Conservation (phyloP, 305 asterid genomes). For the Coffea humblotiana region DNA sequence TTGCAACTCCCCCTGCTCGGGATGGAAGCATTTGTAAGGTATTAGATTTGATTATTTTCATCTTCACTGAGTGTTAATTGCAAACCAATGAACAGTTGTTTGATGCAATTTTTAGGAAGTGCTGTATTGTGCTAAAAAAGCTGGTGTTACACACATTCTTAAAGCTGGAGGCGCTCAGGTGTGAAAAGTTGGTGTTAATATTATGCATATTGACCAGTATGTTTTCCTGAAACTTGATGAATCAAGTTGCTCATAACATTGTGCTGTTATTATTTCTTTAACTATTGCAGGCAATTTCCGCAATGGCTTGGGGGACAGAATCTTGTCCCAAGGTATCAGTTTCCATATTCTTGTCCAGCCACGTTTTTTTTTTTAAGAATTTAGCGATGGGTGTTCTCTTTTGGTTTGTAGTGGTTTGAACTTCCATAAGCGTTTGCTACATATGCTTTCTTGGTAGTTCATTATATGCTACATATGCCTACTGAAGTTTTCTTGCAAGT, state of each 20-base stretch:
- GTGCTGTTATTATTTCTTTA: conserved; percentile 11
- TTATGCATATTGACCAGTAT: neutral
- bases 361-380: neutral
- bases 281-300: conserved; percentile 77
- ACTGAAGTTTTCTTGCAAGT: neutral
- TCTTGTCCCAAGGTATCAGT: conserved; percentile 89
- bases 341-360: conserved; percentile 17
- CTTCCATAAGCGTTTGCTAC: neutral
- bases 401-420: neutral
- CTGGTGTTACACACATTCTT: conserved; percentile 94
- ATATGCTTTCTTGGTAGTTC: neutral
- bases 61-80: conserved; percentile 10
- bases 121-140: conserved; percentile 94
- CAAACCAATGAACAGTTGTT: neutral
- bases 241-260: neutral
- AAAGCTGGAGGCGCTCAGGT: conserved; percentile 99
- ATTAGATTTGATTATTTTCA: conserved; percentile 8
- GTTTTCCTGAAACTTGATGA: neutral
- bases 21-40: conserved; percentile 95
- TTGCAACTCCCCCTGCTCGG: conserved; percentile 86
- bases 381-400: neutral
- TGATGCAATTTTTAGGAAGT: conserved; percentile 58
- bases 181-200: conserved; percentile 16
- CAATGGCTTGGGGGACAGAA: conserved; percentile 98
- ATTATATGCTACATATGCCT: neutral